Percentiles rank a stretch among this genome's conserved stretches.
Conservation (phyloP, 164 flowering plant genomes). For the Stephania yunnanensis region DNA sequence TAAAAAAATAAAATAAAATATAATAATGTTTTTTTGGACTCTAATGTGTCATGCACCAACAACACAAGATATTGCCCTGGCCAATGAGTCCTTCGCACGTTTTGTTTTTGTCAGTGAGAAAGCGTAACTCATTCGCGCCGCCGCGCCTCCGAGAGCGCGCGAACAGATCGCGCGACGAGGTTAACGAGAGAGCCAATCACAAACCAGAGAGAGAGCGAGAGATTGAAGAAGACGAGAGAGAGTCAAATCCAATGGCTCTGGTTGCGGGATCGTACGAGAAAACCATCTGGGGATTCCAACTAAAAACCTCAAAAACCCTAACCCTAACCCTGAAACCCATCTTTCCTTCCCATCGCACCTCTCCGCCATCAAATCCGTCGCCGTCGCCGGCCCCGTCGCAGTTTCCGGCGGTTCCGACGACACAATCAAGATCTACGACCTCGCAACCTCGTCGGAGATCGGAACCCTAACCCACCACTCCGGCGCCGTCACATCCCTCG, state of each 20-base stretch:
- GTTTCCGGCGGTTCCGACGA: conserved; percentile 78
- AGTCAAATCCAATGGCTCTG: conserved; percentile 33
- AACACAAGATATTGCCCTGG: too few relatives aligned
- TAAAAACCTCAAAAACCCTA: conserved; percentile 32
- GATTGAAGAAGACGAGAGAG: neutral
- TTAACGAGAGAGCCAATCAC: too few relatives aligned
- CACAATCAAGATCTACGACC: conserved; percentile 73
- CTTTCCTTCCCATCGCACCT: conserved; percentile 82
- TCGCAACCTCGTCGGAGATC: conserved; percentile 53
- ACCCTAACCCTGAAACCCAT: conserved; percentile 56
- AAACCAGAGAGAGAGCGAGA: neutral
- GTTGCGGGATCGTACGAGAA: conserved; percentile 93
- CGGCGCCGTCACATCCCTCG: conserved; percentile 58
- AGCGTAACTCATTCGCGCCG: too few relatives aligned
- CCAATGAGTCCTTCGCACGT: too few relatives aligned
- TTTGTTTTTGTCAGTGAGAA: too few relatives aligned
- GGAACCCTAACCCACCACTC: conserved; percentile 57
- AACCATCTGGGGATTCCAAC: conserved; percentile 79
- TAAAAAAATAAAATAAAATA: too few relatives aligned
- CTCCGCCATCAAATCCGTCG: conserved; percentile 61
- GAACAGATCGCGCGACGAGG: neutral
- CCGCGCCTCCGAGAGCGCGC: neutral
- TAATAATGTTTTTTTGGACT: too few relatives aligned
- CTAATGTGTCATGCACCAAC: too few relatives aligned
- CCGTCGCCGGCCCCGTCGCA: conserved; percentile 58